phyloP scores from a whole-genome alignment of 106 monocot genomes.

The Alisma plantagoaquatica region DNA sequence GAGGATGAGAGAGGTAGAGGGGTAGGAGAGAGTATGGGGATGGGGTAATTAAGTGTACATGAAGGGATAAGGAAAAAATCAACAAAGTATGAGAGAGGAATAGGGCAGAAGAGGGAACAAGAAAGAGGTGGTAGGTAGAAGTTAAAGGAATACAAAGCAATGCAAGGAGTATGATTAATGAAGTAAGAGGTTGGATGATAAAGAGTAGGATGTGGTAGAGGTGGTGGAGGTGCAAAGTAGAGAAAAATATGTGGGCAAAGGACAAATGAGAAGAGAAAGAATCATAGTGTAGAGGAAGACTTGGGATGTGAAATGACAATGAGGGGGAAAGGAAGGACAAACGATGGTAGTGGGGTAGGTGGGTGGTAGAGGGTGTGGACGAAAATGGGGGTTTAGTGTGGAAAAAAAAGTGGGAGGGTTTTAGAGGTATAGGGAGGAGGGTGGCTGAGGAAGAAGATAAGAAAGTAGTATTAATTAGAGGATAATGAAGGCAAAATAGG shows the following conservation, averaged over 20 bases:
- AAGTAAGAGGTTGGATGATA: neutral
- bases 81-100: neutral
- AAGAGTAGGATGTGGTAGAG: neutral
- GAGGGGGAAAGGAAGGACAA: no score
- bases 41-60: neutral
- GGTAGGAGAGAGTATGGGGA: neutral
- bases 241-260: neutral
- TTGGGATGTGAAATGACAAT: neutral
- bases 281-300: no score
- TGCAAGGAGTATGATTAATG: neutral
- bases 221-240: neutral
- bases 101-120: neutral
- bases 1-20: no score
- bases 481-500: neutral
- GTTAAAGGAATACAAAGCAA: neutral
- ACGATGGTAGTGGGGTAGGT: neutral
- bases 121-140: neutral
- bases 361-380: neutral
- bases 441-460: neutral
- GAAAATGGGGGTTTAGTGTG: neutral
- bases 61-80: neutral
- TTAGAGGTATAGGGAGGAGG: no score
- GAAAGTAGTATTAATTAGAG: neutral
- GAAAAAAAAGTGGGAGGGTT: neutral
- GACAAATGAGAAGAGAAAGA: no score